phyloP scores from a whole-genome alignment of 768 basidiomycete species.

The Russula compacta region DNA sequence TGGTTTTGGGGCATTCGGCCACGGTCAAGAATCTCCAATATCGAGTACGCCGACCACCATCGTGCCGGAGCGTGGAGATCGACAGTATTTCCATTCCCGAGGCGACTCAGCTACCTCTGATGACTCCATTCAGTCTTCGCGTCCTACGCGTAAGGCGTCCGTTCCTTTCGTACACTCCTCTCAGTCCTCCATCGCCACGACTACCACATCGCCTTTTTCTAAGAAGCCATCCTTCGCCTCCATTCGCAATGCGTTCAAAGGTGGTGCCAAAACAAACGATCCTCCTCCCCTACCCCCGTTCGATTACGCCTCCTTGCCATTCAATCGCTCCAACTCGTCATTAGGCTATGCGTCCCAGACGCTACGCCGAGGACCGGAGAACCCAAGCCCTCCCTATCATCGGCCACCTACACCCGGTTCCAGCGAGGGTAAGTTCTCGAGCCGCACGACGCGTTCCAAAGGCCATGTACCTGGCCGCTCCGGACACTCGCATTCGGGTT shows the following conservation, averaged over 20 bases:
- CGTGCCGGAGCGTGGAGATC: slow-evolving; percentile 38
- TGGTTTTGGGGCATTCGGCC: slow-evolving; percentile 26
- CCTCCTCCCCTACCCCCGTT: slow-evolving; percentile 69
- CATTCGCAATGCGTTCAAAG: slow-evolving; percentile 80
- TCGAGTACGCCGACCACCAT: slow-evolving; percentile 40
- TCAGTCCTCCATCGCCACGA: slow-evolving; percentile 50
- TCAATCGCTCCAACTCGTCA: slow-evolving; percentile 74
- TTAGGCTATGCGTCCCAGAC: slow-evolving; percentile 41
- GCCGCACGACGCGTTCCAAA: slow-evolving; percentile 37
- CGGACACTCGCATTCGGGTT: slow-evolving; percentile 69
- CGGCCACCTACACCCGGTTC: slow-evolving; percentile 57
- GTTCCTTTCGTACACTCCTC: slow-evolving; percentile 62
- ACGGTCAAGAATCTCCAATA: slow-evolving; percentile 62
- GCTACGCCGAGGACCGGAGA: slow-evolving; percentile 32
- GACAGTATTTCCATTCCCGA: slow-evolving; percentile 64
- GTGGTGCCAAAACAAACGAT: slow-evolving; percentile 42
- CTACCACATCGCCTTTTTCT: slow-evolving; percentile 43
- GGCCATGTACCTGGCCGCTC: slow-evolving; percentile 60
- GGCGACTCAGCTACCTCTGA: slow-evolving; percentile 75
- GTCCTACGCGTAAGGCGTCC: slow-evolving; percentile 31
- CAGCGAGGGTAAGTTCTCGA: slow-evolving; percentile 32
- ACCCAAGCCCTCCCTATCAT: slow-evolving; percentile 43
- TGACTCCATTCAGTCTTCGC: slow-evolving; percentile 59
- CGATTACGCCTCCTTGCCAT: slow-evolving; percentile 63
- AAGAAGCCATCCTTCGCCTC: slow-evolving; percentile 84